A percentile compares a stretch with the other conserved stretches of the same genome.
Conservation (phyloP, 257 asterid genomes). For the Dorcoceras hygrometricum region DNA sequence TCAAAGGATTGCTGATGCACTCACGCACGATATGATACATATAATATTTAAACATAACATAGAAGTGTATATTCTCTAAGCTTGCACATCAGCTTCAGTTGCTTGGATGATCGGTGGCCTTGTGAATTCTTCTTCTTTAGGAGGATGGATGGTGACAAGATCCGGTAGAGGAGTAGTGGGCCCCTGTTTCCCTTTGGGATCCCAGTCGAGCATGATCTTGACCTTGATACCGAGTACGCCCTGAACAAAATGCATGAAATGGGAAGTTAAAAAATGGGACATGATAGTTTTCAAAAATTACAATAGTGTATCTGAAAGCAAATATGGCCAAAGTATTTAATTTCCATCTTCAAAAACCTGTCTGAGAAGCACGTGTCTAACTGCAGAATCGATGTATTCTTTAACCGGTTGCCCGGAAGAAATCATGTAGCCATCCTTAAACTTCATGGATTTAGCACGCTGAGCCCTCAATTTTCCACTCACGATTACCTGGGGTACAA, state of each 20-base stretch:
- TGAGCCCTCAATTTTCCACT: conserved; percentile 35
- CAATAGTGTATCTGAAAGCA: not conserved
- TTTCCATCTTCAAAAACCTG: conserved; percentile 22
- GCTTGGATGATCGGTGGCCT: conserved; percentile 20
- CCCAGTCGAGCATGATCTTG: conserved; percentile 42
- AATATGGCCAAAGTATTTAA: not conserved
- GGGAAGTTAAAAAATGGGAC: too few relatives aligned
- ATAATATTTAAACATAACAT: not conserved
- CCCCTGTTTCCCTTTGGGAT: conserved; percentile 37
- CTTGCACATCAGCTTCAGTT: conserved; percentile 31
- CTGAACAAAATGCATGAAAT: not conserved
- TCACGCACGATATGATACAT: conserved; percentile 8
- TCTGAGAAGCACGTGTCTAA: conserved; percentile 36
- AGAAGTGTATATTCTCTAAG: conserved; percentile 11
- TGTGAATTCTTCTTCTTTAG: conserved; percentile 26
- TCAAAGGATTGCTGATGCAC: conserved; percentile 4
- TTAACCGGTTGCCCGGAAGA: conserved; percentile 41
- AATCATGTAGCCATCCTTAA: conserved; percentile 41
- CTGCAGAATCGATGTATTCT: conserved; percentile 40
- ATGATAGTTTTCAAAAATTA: too few relatives aligned
- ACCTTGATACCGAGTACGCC: conserved; percentile 41
- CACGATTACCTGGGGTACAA: conserved; percentile 28
- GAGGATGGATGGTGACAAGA: conserved; percentile 35
- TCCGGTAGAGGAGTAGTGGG: conserved; percentile 39
- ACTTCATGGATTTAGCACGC: conserved; percentile 39